Evolutionary conservation across 169 alveolate species (phyloP).

Genomic region (Toxoplasma gondii): DNA sequence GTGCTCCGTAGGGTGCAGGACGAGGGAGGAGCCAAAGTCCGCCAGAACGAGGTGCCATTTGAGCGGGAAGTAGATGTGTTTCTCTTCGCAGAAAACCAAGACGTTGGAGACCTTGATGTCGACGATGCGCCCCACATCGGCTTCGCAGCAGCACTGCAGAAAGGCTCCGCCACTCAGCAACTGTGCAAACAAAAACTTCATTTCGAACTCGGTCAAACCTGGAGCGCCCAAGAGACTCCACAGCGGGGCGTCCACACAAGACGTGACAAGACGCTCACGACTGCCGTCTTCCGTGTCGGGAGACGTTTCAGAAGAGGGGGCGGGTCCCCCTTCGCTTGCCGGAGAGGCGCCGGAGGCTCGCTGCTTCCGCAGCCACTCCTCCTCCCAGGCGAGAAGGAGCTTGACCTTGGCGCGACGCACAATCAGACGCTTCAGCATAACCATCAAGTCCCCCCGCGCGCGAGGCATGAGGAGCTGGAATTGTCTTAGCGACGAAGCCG

Average conservation of each 20-base stretch:
- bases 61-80: background rate
- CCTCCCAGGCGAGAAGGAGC: constrained; percentile 51
- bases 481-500: constrained; percentile 4
- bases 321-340: background rate
- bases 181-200: constrained; percentile 48
- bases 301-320: background rate
- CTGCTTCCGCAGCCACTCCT: constrained; percentile 6
- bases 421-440: constrained; percentile 45
- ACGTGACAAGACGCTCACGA: background rate
- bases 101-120: constrained; percentile 41
- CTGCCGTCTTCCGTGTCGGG: background rate
- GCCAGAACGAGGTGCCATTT: constrained; percentile 41
- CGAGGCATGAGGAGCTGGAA: constrained; percentile 59
- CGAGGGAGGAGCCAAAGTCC: constrained; percentile 49
- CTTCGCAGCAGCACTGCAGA: constrained; percentile 47
- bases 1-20: constrained; percentile 41
- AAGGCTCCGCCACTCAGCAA: constrained; percentile 59
- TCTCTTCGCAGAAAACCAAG: constrained; percentile 19
- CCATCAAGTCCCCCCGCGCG: constrained; percentile 44
- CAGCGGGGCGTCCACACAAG: background rate
- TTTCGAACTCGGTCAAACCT: constrained; percentile 53
- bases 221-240: constrained; percentile 21
- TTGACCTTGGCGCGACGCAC: constrained; percentile 32
- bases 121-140: constrained; percentile 44
- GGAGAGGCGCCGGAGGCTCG: background rate